phyloP scores from a whole-genome alignment of 768 basidiomycete genomes.

The Lactarius psammicola region DNA sequence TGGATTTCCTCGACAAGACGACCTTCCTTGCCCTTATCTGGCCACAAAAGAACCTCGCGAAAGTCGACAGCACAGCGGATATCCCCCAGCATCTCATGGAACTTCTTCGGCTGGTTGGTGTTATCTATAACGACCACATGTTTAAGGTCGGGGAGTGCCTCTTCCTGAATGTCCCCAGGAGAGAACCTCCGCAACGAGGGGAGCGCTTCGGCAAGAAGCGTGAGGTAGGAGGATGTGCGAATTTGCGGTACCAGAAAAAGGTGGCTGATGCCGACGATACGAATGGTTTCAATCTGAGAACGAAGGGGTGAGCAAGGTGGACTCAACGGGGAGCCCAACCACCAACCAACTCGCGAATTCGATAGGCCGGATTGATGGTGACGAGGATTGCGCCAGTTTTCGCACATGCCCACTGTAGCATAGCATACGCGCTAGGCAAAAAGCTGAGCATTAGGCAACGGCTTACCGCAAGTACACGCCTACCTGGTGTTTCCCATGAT shows the following conservation, averaged over 20 bases:
- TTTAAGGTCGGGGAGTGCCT: conserved; percentile 57
- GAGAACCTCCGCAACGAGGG: conserved; percentile 50
- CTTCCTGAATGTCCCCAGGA: conserved; percentile 57
- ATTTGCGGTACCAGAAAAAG: conserved; percentile 71
- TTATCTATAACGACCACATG: conserved; percentile 71
- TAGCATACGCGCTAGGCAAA: conserved; percentile 62
- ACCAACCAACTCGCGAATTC: conserved; percentile 64
- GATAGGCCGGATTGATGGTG: conserved; percentile 81
- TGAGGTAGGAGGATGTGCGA: conserved; percentile 61
- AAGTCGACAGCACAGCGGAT: conserved; percentile 62
- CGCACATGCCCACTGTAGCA: conserved; percentile 85
- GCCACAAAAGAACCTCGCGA: conserved; percentile 70
- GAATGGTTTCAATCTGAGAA: conserved; percentile 55
- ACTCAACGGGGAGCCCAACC: not conserved
- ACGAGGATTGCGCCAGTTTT: conserved; percentile 79
- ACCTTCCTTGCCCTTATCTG: conserved; percentile 48
- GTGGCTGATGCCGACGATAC: conserved; percentile 63
- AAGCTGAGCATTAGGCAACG: not conserved
- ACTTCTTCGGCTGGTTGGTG: conserved; percentile 40
- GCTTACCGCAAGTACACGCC: conserved; percentile 13
- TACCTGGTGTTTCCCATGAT: conserved; percentile 87
- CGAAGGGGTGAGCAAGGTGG: conserved; percentile 5
- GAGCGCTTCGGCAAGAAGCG: conserved; percentile 55
- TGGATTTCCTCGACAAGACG: conserved; percentile 44
- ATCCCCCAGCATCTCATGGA: conserved; percentile 41